Conservation (phyloP, 768 basidiomycete species). For the Mycena leptocephala region DNA sequence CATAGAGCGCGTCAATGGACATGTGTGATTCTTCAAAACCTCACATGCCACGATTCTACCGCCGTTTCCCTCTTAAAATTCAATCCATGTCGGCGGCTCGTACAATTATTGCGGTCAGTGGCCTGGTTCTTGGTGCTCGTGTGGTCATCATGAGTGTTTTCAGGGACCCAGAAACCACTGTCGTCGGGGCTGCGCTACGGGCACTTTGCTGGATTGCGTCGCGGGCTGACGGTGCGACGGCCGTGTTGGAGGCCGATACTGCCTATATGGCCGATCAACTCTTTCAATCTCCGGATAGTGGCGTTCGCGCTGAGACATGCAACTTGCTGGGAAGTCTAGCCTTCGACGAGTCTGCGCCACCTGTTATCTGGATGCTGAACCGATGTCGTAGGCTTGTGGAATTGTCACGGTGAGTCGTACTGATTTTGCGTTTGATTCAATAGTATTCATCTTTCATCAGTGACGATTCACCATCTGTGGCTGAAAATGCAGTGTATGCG, state of each 20-base stretch:
- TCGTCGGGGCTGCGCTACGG: neutral
- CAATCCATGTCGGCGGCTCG: neutral
- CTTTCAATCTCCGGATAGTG: neutral
- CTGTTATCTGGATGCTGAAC: neutral
- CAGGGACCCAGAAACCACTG: neutral
- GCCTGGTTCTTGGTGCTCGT: neutral
- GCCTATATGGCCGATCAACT: neutral
- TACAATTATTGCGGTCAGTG: neutral
- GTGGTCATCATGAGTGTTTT: neutral
- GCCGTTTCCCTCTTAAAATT: neutral
- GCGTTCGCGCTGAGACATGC: neutral
- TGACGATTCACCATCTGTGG: neutral
- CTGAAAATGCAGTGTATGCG: neutral
- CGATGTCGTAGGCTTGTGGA: neutral
- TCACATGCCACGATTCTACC: neutral
- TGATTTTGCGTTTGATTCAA: neutral
- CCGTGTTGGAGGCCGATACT: neutral
- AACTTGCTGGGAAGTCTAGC: neutral
- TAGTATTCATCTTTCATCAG: neutral
- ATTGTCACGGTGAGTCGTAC: neutral
- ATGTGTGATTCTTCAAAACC: neutral
- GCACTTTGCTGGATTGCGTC: neutral
- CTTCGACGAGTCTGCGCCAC: neutral
- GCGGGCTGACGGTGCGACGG: neutral
- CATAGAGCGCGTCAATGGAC: neutral